Evolutionary conservation across 2,329 filamentous ascomycete genomes (phyloP), one percentile per base, ranked within the genome.

Genomic region (Tolypocladium sp.): DNA sequence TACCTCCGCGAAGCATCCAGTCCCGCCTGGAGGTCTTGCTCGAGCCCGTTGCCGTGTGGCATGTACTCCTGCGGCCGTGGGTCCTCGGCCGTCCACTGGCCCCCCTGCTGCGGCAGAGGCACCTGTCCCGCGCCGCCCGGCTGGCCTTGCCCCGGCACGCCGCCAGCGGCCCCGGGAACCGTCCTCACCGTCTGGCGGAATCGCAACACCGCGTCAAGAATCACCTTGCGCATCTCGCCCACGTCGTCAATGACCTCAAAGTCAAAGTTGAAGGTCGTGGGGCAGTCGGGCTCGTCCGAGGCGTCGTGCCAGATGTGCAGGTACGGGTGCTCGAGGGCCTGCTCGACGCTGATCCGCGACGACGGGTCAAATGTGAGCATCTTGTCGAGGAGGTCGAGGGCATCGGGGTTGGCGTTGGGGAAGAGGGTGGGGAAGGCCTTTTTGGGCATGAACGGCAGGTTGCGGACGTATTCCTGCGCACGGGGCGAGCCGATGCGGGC

Each of bases 171-270:
- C 22, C 76, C 77, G 10, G 81, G 79, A 0, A 75, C 79, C 30
- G 78, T 83, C 56, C 82, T 78, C 15, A 85, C 83, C 38, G 73
- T 67, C 69, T 84, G 81, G 63, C 94, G 86, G 85, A 99, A 99
- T 64, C 86, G 83, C 70, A 86, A 82, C 55, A 99, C 94, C 75
- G 99, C 94, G n/a, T 93, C 89, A 61, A 97, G 80, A 64, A 99
- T 99, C 91, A 97, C 95, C 75, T 88, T 87, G 72, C 94, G 90
- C 92, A 99, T 97, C 67, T 97, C 90, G 27, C 81, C 83, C 25
- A 99, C 92, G 52, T 97, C 94, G 57, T 99, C 93, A 44, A 97
- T 86, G n/a, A 96, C 87, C 74, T 99, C 94, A 70, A 99, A 99
- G 73, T 93, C 89, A 79, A 99, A 99, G 80, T 99, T 92, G 77